Evolutionary conservation across 345 rosid genomes (phyloP).

Genomic region (Capsella bursapastoris): DNA sequence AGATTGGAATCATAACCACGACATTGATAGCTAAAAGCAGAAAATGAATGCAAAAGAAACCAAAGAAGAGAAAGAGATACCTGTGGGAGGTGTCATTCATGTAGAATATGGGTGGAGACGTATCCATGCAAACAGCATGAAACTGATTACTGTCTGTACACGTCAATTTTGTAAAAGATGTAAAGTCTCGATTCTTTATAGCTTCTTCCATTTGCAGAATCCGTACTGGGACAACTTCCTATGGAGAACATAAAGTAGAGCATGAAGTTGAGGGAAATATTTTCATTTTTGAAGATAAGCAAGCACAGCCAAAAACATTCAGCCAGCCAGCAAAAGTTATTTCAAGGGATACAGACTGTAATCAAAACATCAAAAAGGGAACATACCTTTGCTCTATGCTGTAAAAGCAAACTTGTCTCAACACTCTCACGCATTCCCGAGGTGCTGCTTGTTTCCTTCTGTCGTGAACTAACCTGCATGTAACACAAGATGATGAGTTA

Average conservation of each 20-base stretch:
- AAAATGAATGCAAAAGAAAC: slow-evolving; percentile 2
- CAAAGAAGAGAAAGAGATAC: slow-evolving; percentile 44
- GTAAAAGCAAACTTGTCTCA: slow-evolving; percentile 88
- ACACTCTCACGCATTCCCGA: slow-evolving; percentile 96
- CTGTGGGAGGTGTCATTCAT: slow-evolving; percentile 99
- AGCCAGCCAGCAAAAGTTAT: neutral
- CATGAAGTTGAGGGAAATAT: neutral
- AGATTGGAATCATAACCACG: slow-evolving; percentile 5
- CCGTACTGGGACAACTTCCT: slow-evolving; percentile 95
- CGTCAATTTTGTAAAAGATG: slow-evolving; percentile 72
- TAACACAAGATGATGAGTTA: slow-evolving; percentile 33
- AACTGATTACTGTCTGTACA: slow-evolving; percentile 98
- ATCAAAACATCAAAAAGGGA: slow-evolving; percentile 17
- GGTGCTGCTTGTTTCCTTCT: slow-evolving; percentile 98
- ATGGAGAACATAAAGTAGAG: slow-evolving; percentile 14
- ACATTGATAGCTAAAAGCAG: slow-evolving; percentile 14
- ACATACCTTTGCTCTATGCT: slow-evolving; percentile 84
- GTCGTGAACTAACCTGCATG: slow-evolving; percentile 80
- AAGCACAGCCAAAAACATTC: neutral
- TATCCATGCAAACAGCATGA: slow-evolving; percentile 96
- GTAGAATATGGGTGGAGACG: slow-evolving; percentile 93
- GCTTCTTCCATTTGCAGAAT: slow-evolving; percentile 82
- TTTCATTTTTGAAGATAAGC: neutral
- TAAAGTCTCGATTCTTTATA: slow-evolving; percentile 70
- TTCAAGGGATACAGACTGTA: neutral